Conservation (phyloP, 2,329 filamentous ascomycete genomes). For the Alternaria tenuissima region DNA sequence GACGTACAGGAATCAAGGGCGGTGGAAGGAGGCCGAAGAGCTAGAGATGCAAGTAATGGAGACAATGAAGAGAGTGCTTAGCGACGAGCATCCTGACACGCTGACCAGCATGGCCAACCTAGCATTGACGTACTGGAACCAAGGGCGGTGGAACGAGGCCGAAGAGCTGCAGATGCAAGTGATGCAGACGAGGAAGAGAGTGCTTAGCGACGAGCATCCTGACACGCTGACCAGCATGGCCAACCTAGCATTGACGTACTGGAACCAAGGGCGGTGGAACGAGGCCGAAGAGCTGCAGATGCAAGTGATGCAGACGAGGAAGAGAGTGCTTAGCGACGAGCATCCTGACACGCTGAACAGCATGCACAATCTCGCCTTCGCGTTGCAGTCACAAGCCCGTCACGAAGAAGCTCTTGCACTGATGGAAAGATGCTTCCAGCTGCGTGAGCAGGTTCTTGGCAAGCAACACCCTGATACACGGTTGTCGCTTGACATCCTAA, state of each 20-base stretch:
- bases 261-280: too few species aligned
- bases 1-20: not conserved
- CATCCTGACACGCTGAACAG: constrained; percentile 6
- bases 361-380: constrained; percentile 6
- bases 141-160: too few species aligned
- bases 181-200: too few species aligned
- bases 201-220: too few species aligned
- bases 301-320: too few species aligned
- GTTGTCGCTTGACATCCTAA: not conserved
- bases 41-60: constrained; percentile 23
- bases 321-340: too few species aligned
- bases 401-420: constrained; percentile 8
- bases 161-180: too few species aligned
- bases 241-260: too few species aligned
- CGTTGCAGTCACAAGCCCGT: not conserved
- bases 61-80: constrained; percentile 18
- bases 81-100: constrained; percentile 14
- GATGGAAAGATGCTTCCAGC: not conserved
- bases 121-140: too few species aligned
- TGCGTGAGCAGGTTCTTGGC: constrained; percentile 4
- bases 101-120: too few species aligned
- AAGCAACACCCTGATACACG: constrained; percentile 3
- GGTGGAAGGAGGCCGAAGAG: constrained; percentile 22
- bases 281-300: too few species aligned
- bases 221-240: too few species aligned